These are phyloP conservation scores for Pyrus bretschneideri DNA, from an alignment of 306 rosid genomes.

Conservation along the genomic window DNA sequence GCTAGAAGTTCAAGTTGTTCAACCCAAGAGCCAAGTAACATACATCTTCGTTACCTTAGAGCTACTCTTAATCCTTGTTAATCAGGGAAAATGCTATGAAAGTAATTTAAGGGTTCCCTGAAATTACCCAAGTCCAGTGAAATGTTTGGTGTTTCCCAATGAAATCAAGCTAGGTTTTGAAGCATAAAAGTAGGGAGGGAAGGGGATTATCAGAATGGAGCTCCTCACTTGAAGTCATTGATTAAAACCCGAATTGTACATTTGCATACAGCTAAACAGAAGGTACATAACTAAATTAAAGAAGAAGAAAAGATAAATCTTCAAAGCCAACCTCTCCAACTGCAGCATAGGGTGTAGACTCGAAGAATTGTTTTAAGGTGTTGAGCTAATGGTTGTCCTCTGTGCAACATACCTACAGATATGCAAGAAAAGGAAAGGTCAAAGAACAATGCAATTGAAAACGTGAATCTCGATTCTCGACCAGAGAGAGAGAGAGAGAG, in stretches of 20 bases:
- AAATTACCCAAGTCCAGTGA: neutral
- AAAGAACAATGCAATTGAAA: neutral
- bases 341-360: slow-evolving; percentile 65
- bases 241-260: neutral
- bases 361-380: slow-evolving; percentile 52
- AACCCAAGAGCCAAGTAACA: neutral
- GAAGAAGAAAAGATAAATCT: neutral
- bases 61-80: neutral
- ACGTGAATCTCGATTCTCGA: neutral
- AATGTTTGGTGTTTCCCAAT: neutral
- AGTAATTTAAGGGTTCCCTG: neutral
- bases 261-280: neutral
- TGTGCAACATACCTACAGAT: slow-evolving; percentile 52
- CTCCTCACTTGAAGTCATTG: neutral
- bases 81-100: neutral
- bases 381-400: slow-evolving; percentile 63
- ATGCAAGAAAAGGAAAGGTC: neutral
- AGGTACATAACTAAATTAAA: neutral
- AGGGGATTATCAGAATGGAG: neutral
- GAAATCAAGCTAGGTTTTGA: neutral
- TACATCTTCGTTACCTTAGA: neutral
- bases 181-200: neutral
- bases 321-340: slow-evolving; percentile 66
- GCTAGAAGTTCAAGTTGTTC: neutral
- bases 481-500: neutral